phyloP scores from a whole-genome alignment of 176 grass and related monocot genomes.

The Avena sativa region DNA sequence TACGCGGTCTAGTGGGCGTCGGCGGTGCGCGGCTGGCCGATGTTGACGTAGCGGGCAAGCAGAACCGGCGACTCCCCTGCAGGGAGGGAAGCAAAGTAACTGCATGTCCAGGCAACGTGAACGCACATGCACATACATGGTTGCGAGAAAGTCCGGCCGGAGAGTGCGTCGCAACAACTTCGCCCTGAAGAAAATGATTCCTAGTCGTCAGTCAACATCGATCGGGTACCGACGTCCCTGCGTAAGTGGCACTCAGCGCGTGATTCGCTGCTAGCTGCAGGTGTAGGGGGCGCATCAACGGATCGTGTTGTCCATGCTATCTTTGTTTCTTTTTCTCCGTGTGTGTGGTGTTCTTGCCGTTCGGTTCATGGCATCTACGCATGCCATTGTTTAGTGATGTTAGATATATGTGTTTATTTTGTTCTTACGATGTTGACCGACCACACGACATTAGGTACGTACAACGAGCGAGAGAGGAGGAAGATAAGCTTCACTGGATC shows the following conservation, averaged over 20 bases:
- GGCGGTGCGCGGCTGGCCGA: too few species aligned
- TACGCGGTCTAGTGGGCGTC: too few species aligned
- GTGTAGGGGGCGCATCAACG: neutral
- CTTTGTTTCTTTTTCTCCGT: too few species aligned
- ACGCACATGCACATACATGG: neutral
- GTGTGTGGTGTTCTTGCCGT: too few species aligned
- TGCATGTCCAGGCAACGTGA: neutral
- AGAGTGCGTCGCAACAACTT: neutral
- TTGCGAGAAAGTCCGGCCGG: neutral
- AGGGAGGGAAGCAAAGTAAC: neutral
- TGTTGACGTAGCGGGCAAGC: too few species aligned
- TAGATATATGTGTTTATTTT: too few species aligned
- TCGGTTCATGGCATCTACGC: too few species aligned
- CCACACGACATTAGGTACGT: neutral
- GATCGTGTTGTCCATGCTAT: neutral
- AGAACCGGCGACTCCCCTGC: neutral
- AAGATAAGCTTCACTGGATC: too few species aligned
- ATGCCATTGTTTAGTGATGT: too few species aligned
- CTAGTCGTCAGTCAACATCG: neutral
- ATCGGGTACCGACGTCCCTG: neutral
- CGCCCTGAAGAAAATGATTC: neutral
- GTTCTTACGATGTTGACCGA: neutral
- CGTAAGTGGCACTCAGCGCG: neutral
- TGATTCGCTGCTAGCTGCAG: neutral
- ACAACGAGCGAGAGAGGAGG: neutral